Conservation (phyloP, 306 rosid genomes). For the Trifolium repens region DNA sequence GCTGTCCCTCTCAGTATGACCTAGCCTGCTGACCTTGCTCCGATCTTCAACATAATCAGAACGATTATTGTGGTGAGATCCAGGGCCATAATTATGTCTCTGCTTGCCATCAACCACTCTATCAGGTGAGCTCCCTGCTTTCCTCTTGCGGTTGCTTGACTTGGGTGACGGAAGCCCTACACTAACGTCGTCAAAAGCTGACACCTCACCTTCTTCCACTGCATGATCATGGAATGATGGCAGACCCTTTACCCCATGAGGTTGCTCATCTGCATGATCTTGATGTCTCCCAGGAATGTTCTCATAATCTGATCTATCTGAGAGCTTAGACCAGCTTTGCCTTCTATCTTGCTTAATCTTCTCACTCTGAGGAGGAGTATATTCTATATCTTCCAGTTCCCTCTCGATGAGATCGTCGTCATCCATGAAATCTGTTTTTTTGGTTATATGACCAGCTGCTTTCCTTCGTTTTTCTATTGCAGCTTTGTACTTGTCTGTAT, state of each 20-base stretch:
- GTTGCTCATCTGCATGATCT: conserved; percentile 61
- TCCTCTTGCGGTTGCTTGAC: conserved; percentile 74
- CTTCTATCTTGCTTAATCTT: conserved; percentile 74
- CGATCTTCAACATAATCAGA: conserved; percentile 56
- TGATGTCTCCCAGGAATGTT: conserved; percentile 63
- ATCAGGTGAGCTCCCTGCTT: conserved; percentile 71
- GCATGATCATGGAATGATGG: conserved; percentile 46
- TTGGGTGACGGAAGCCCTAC: conserved; percentile 65
- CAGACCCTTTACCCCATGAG: conserved; percentile 47
- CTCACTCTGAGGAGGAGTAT: conserved; percentile 77
- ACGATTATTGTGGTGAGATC: conserved; percentile 57
- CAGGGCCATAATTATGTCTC: conserved; percentile 56
- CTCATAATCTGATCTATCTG: conserved; percentile 63
- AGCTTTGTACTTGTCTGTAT: conserved; percentile 89
- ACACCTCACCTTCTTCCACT: conserved; percentile 91
- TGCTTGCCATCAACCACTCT: conserved; percentile 62
- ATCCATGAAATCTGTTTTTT: conserved; percentile 78
- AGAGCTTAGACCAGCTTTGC: conserved; percentile 78
- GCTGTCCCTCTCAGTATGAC: conserved; percentile 69
- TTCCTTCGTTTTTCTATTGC: conserved; percentile 94
- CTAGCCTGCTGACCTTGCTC: conserved; percentile 51
- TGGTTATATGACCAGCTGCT: conserved; percentile 64
- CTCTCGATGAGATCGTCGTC: conserved; percentile 97
- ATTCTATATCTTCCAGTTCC: conserved; percentile 92
- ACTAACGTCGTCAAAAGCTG: conserved; percentile 51